Evolutionary conservation across 768 basidiomycete genomes (phyloP).

Genomic region (Boletus tylopilopsis): DNA sequence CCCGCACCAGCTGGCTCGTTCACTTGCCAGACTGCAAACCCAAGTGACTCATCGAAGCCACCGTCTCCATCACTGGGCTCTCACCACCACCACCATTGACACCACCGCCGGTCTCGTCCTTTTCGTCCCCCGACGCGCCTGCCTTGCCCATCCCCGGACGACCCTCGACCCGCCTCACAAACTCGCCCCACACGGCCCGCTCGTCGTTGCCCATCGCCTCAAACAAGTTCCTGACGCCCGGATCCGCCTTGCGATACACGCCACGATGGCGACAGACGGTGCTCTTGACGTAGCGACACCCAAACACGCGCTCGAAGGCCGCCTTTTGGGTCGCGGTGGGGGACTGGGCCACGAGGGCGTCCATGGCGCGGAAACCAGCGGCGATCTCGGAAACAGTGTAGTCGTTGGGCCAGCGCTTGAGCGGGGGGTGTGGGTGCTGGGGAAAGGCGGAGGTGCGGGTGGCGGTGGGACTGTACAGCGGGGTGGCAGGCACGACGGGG

Average conservation of each 20-base stretch:
- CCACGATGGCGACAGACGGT: conserved; percentile 71
- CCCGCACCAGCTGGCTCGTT: background rate
- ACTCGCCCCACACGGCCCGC: conserved; percentile 65
- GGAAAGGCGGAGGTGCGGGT: conserved; percentile 35
- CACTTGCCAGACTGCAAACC: conserved; percentile 17
- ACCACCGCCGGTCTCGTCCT: conserved; percentile 23
- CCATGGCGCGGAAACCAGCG: conserved; percentile 53
- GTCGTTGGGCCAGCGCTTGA: conserved; percentile 77
- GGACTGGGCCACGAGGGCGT: conserved; percentile 31
- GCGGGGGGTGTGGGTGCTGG: conserved; percentile 57
- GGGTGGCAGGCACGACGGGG: conserved; percentile 14
- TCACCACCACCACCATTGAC: too few relatives aligned
- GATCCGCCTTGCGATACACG: conserved; percentile 58
- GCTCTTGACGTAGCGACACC: conserved; percentile 68
- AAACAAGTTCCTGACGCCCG: conserved; percentile 45
- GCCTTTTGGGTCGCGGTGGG: conserved; percentile 55
- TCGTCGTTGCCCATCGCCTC: conserved; percentile 52
- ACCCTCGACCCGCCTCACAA: conserved; percentile 60
- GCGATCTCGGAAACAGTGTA: conserved; percentile 67
- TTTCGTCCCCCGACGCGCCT: conserved; percentile 22
- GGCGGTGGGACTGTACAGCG: conserved; percentile 23
- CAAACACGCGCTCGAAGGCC: conserved; percentile 69
- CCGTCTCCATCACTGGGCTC: too few relatives aligned
- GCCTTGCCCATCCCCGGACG: conserved; percentile 34
- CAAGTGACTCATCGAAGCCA: conserved; percentile 19